Evolutionary conservation across 805 yeast genomes (phyloP), one percentile per base, ranked within the genome.

Genomic region (Teunomyces stri): DNA sequence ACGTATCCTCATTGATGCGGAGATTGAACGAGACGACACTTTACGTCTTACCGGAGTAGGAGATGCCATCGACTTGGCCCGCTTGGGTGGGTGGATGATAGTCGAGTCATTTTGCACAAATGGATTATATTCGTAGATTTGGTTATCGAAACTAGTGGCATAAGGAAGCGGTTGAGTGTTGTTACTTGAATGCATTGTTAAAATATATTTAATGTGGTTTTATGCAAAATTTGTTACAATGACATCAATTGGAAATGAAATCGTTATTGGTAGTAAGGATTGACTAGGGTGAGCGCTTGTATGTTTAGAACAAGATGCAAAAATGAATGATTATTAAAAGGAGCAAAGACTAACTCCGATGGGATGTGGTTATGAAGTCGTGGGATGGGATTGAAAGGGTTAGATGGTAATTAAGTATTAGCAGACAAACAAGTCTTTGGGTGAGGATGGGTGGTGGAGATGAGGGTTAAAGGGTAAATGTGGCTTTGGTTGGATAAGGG

Each of bases 101-200:
- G 40, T n/a, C 18, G 40, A n/a, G 40, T 37, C 40, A 37, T 37
- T 21, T n/a, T 21, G 40, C 28, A 37, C 7, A 37, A 37, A 37
- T 9, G 63, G 63, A 42, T 56, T 50, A 27, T 50, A 55, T 21
- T 59, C 59, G 44, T 65, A 62, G 10, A 61, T 51, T 47, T 55
- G 44, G 46, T 62, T 62, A 43, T 59, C 57, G 20, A 51, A 31
- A 31, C 49, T 45, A 6, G 44, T 29, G n/a, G 46, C 50, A 37
- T 52, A 53, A 9, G 64, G 64, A 38, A 66, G 57, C 28, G 70
- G 69, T 41, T 52, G 38, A 4, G 69, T 64, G 38, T 45, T 49
- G 47, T 53, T 53, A 30, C 37, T 37, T n/a, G 40, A 46, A 43
- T 46, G 38, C 46, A 45, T 43, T 55, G 48, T 37, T 53, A 3